Evolutionary conservation across 805 yeast species (phyloP), one percentile per base, ranked within the genome.

Genomic region (Wickerhamiella cacticola): DNA sequence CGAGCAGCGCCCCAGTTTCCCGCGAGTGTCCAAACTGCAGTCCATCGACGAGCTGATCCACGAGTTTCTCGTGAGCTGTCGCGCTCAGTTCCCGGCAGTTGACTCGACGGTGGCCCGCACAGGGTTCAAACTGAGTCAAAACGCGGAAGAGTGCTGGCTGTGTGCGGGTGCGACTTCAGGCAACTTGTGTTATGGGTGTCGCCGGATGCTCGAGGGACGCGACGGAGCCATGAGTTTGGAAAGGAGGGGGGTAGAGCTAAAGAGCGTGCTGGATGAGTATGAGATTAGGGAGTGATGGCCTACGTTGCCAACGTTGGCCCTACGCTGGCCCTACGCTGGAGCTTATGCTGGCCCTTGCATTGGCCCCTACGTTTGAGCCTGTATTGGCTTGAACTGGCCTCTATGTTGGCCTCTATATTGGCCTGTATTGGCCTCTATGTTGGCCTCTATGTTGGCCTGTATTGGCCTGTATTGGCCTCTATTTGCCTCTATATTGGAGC

Each of bases 31-130:
- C 15, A 82, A 78, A 59, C 78, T 80, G 55, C 82, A 80, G 72
- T 82, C 95, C 1, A 80, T 89, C 16, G 80, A 83, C 56, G 94
- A 85, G 58, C 70, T 89, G 44, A 79, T 87, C 1, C 68, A 76
- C 23, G 74, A 78, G 44, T 89, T 89, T 62, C 85, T 85, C 56
- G 71, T 68, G 25, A 70, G 71, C 28, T 76, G 88, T 21, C 95
- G 85, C 57, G 71, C 71, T 5, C 87, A 79, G 13, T 87, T 87
- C 59, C 87, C 95, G 0, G 84, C 89, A 49, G 83, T 89, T 2
- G 87, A 88, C 2, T 82, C 96, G 0, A 88, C 97, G 0, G 96
- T 89, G 18, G 87, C 87, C 12, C 80, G 84, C 54, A 87, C 95
- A 0, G 95, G 92, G 4, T 79, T 79, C 42, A 87, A 89, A 60